A percentile compares a stretch with the other conserved stretches of the same genome.
Conservation (phyloP, 495 filamentous ascomycete genomes). For the Choiromyces venosus region DNA sequence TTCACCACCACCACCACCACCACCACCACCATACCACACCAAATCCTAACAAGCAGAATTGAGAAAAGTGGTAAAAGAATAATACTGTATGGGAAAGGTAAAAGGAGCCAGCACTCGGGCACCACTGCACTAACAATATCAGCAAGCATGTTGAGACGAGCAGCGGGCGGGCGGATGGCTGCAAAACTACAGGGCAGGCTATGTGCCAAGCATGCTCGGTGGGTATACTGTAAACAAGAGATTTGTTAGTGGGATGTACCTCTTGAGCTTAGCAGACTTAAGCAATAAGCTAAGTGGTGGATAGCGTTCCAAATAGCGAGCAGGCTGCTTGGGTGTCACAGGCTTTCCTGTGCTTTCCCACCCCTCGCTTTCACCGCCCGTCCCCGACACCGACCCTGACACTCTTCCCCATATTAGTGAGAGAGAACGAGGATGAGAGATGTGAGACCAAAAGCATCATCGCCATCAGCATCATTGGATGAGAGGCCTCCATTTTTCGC, state of each 20-base stretch:
- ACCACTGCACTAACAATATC: background rate
- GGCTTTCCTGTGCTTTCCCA: conserved; percentile 2
- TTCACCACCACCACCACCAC: too few relatives aligned
- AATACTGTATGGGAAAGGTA: background rate
- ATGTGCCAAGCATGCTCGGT: conserved; percentile 20
- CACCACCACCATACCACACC: background rate
- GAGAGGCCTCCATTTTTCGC: conserved; percentile 26
- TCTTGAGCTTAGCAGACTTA: conserved; percentile 28
- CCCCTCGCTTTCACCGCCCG: conserved; percentile 17
- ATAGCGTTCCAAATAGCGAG: conserved; percentile 25
- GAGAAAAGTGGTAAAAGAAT: conserved; percentile 26
- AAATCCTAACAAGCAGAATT: conserved; percentile 30
- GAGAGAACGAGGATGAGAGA: background rate
- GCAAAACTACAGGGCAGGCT: conserved; percentile 23
- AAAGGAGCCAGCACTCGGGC: background rate
- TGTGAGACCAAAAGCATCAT: background rate
- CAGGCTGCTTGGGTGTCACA: conserved; percentile 26
- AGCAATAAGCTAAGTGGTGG: conserved; percentile 25
- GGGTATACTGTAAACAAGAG: conserved; percentile 22
- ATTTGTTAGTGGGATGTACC: conserved; percentile 26
- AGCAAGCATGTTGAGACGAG: background rate
- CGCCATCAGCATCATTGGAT: background rate
- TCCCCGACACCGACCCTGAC: conserved; percentile 27
- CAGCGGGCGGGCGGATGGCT: conserved; percentile 18
- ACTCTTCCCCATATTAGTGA: background rate